Evolutionary conservation across 2,329 filamentous ascomycete genomes (phyloP).

Genomic region (Phialemoniopsis sp.): DNA sequence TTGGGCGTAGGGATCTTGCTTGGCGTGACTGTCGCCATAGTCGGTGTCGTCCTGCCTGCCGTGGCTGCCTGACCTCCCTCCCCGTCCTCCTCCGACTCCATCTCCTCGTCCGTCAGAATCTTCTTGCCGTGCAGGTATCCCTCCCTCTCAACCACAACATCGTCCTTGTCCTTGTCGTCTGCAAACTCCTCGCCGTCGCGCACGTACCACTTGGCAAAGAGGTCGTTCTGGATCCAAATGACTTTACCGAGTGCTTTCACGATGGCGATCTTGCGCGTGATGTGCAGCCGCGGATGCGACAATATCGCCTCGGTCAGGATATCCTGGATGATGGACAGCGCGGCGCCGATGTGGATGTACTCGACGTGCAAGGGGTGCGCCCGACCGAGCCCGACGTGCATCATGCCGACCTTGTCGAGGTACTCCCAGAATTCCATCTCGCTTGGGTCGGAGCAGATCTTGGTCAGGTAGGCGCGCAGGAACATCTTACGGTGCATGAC

Average conservation of each 20-base stretch:
- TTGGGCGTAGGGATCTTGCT: conserved; percentile 1
- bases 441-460: conserved; percentile 70
- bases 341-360: conserved; percentile 73
- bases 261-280: conserved; percentile 67
- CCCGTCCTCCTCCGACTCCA: conserved; percentile 13
- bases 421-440: conserved; percentile 81
- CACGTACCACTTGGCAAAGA: conserved; percentile 81
- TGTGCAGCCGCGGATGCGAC: conserved; percentile 61
- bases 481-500: conserved; percentile 78
- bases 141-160: conserved; percentile 48
- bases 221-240: conserved; percentile 84
- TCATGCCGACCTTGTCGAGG: conserved; percentile 77
- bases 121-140: conserved; percentile 62
- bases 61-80: background rate
- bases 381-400: conserved; percentile 75
- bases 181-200: conserved; percentile 61
- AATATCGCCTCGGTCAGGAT: conserved; percentile 74
- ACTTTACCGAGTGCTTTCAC: conserved; percentile 76
- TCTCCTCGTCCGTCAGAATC: conserved; percentile 41
- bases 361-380: conserved; percentile 72
- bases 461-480: conserved; percentile 68
- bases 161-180: conserved; percentile 37
- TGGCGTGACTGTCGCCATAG: too few species aligned
- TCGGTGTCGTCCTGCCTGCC: background rate
- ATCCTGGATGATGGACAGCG: conserved; percentile 73